Evolutionary conservation across 352 stramenopile genomes (phyloP).

Genomic region (Globisporangium heterothallicum): DNA sequence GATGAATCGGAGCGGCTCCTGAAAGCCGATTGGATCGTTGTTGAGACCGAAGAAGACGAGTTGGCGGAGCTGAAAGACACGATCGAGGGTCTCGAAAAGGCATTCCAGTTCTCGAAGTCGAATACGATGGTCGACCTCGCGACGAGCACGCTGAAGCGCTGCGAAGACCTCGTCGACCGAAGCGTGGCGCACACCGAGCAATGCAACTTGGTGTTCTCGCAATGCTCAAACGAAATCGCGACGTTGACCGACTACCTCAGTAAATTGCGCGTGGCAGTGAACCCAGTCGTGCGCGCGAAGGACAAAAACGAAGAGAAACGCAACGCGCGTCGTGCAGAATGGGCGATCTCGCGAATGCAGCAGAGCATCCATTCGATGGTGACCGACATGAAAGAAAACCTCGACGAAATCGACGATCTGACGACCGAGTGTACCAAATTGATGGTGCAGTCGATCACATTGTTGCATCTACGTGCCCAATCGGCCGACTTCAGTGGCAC

Average conservation of each 20-base stretch:
- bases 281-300: slow-evolving; percentile 41
- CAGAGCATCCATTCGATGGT: slow-evolving; percentile 64
- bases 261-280: slow-evolving; percentile 64
- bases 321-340: slow-evolving; percentile 65
- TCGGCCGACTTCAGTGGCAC: slow-evolving; percentile 85
- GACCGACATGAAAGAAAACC: slow-evolving; percentile 59
- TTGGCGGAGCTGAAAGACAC: slow-evolving; percentile 53
- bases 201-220: slow-evolving; percentile 77
- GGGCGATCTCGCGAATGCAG: slow-evolving; percentile 68
- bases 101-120: slow-evolving; percentile 82
- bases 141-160: slow-evolving; percentile 59
- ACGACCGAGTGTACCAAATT: slow-evolving; percentile 78
- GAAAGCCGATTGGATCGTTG: slow-evolving; percentile 63
- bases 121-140: slow-evolving; percentile 64
- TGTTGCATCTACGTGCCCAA: slow-evolving; percentile 72
- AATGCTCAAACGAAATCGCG: slow-evolving; percentile 69
- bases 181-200: slow-evolving; percentile 65
- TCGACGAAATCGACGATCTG: slow-evolving; percentile 79
- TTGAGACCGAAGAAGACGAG: slow-evolving; percentile 77
- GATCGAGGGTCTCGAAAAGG: slow-evolving; percentile 62
- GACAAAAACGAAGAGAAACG: slow-evolving; percentile 69
- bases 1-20: slow-evolving; percentile 73
- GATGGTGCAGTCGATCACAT: slow-evolving; percentile 82
- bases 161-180: slow-evolving; percentile 66
- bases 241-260: slow-evolving; percentile 76